Base-by-base conservation (phyloP, 2,329 filamentous ascomycete species). In the Scopulariopsis brevicaulis region DNA sequence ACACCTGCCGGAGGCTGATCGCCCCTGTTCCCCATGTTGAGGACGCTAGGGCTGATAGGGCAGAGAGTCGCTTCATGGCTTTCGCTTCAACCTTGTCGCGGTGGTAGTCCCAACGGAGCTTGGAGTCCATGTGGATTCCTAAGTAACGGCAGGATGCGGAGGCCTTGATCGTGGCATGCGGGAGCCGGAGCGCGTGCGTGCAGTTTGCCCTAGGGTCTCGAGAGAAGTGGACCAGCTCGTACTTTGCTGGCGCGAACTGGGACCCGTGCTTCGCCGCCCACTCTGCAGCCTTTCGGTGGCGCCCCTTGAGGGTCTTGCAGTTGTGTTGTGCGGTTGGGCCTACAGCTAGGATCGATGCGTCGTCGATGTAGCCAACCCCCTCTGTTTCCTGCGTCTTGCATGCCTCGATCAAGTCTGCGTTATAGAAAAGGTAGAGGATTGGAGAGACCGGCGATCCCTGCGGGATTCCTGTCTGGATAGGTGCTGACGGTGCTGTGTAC, bases 351-450 rank as follows among this genome's bases (percentile, higher is more conserved):
- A 63, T 62, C 10, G 62, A 61, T 32, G 59, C 22, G 34, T 60
- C 40, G 35, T 59, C 32, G 50, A 62, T 64, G 34, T 58, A 63
- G 4, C 59, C 56, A 4, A 59, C 57, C 24, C 58, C 60, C 52
- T 54, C 58, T 22, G 54, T 63, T n/a, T 58, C 57, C 43, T 55
- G 20, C 6, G 46, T 51, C 53, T 61, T 63, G 35, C 53, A 59
- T n/a, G 20, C 52, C 48, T 66, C 62, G 10, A 67, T 57, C 0
- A 68, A 59, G 50, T 66, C 62, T 28, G 62, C 61, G 34, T 67
- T 66, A 34, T 65, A 68, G 57, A 68, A 60, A 10, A 67, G 60
- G 56, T 63, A 68, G 28, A 66, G 63, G 25, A 68, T 65, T 6
- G 62, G 65, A 1, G 62, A 67, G 1, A 66, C 32, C 6, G 61